phyloP scores from a whole-genome alignment of 2,329 filamentous ascomycete genomes.

The Xylaria digitata region DNA sequence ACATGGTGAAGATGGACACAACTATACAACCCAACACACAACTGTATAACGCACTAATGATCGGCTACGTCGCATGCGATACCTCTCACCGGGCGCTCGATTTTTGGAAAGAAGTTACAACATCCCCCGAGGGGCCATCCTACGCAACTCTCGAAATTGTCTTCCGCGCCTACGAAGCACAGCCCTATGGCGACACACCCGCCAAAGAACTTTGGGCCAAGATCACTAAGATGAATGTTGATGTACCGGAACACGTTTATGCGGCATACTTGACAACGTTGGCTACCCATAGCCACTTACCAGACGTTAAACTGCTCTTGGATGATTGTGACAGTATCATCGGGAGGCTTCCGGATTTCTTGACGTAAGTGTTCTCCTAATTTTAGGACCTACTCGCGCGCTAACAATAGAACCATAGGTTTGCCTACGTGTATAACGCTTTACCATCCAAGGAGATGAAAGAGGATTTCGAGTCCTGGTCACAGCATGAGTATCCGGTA shows the following conservation, averaged over 20 bases:
- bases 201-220: constrained; percentile 77
- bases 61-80: constrained; percentile 80
- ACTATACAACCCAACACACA: constrained; percentile 79
- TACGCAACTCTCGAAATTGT: constrained; percentile 84
- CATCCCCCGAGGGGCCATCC: constrained; percentile 85
- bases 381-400: constrained; percentile 19
- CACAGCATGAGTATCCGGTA: constrained; percentile 72
- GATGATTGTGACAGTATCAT: constrained; percentile 73
- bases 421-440: constrained; percentile 81
- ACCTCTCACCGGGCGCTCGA: constrained; percentile 74
- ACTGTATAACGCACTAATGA: constrained; percentile 86
- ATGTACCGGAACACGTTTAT: constrained; percentile 79
- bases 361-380: constrained; percentile 43
- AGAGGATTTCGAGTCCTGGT: constrained; percentile 79
- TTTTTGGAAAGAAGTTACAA: constrained; percentile 87
- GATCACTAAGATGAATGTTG: constrained; percentile 79
- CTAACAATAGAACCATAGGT: constrained; percentile 52
- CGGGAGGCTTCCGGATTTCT: constrained; percentile 51
- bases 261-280: constrained; percentile 81
- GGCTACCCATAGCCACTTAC: constrained; percentile 76
- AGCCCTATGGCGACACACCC: constrained; percentile 66
- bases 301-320: constrained; percentile 74
- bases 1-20: constrained; percentile 94
- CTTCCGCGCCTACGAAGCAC: constrained; percentile 79
- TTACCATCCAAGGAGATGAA: constrained; percentile 74